Evolutionary conservation across 306 rosid species (phyloP).

Genomic region (Elaeagnus macrophylla): DNA sequence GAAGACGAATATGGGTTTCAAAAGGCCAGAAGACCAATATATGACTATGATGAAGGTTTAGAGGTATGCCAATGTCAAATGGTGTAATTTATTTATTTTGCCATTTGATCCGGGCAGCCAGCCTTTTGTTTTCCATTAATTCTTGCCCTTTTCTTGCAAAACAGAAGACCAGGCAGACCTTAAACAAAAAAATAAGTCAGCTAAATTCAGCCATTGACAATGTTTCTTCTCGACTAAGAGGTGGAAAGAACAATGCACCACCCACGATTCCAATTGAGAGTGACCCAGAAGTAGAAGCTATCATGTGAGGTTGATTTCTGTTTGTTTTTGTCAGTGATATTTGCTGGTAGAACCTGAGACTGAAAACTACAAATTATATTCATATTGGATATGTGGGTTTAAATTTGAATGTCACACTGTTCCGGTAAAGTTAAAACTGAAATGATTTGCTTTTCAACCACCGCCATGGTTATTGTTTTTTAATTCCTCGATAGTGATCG

Average conservation of each 20-base stretch:
- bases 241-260: constrained; percentile 40
- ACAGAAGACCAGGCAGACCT: constrained; percentile 71
- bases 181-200: constrained; percentile 78
- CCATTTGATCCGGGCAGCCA: too few relatives aligned
- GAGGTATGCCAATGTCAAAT: constrained; percentile 44
- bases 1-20: constrained; percentile 87
- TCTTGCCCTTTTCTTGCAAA: constrained; percentile 17
- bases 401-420: too few relatives aligned
- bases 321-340: constrained; percentile 2
- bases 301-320: constrained; percentile 33
- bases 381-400: too few relatives aligned
- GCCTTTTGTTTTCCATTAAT: constrained; percentile 6
- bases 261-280: constrained; percentile 41
- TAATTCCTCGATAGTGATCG: too few relatives aligned
- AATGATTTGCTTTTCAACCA: too few relatives aligned
- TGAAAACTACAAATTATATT: too few relatives aligned
- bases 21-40: constrained; percentile 72
- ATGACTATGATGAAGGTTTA: constrained; percentile 75
- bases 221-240: constrained; percentile 87
- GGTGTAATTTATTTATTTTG: neutral
- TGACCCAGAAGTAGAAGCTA: constrained; percentile 78
- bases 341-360: constrained; percentile 8
- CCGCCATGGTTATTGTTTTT: too few relatives aligned
- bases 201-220: constrained; percentile 93
- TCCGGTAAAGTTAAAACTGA: too few relatives aligned